phyloP scores from a whole-genome alignment of 2,329 filamentous ascomycete genomes.

The Verticillium albo-atrum region DNA sequence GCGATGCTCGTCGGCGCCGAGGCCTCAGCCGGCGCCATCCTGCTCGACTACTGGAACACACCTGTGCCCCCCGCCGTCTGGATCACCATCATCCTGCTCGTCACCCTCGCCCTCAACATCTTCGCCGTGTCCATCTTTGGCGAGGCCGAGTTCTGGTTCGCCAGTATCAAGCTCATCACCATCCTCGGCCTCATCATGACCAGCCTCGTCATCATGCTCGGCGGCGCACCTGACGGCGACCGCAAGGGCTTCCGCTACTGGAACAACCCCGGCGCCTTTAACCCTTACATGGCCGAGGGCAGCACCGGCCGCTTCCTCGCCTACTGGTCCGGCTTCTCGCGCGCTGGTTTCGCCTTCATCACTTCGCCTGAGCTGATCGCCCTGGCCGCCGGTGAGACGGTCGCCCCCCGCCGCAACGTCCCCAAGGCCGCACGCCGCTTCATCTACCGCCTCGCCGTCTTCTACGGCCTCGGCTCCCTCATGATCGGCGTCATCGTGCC shows the following conservation, averaged over 20 bases:
- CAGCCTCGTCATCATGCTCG: constrained; percentile 51
- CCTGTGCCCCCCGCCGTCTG: constrained; percentile 50
- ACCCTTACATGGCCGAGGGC: constrained; percentile 40
- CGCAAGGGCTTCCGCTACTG: constrained; percentile 36
- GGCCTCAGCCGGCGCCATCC: constrained; percentile 51
- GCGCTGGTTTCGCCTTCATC: constrained; percentile 59
- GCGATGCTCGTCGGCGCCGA: constrained; percentile 54
- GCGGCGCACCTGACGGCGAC: constrained; percentile 46
- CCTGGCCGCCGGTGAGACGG: constrained; percentile 61
- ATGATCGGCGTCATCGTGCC: constrained; percentile 59
- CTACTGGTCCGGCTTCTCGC: constrained; percentile 52
- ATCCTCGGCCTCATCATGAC: constrained; percentile 55
- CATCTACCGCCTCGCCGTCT: constrained; percentile 57
- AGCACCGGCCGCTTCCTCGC: constrained; percentile 50
- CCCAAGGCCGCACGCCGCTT: constrained; percentile 61
- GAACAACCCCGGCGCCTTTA: constrained; percentile 37
- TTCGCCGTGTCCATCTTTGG: constrained; percentile 54
- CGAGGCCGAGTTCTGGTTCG: constrained; percentile 59
- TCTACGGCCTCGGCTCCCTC: constrained; percentile 60
- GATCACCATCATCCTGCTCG: constrained; percentile 52
- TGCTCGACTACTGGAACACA: constrained; percentile 57
- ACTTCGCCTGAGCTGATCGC: constrained; percentile 59
- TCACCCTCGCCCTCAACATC: constrained; percentile 52
- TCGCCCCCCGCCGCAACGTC: constrained; percentile 60
- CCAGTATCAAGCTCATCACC: constrained; percentile 55